Percentiles rank a stretch among this genome's conserved stretches.
These are phyloP conservation scores for Trypanosoma theileri DNA, from an alignment of 208 protist species.

Conservation along the genomic window DNA sequence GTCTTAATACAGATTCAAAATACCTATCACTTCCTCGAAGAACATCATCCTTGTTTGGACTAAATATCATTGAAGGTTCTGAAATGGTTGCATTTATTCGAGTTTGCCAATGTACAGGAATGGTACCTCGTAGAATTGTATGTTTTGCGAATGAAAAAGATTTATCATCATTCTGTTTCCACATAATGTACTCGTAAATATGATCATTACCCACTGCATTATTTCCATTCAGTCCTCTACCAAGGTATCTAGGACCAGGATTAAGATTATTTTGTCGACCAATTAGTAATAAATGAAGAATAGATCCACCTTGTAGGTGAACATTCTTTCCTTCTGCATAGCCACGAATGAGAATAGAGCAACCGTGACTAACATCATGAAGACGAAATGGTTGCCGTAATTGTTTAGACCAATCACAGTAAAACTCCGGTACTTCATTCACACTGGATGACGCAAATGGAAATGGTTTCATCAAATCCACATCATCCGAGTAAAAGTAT, in stretches of 20 bases:
- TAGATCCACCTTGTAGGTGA: constrained; percentile 37
- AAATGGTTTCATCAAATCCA: constrained; percentile 69
- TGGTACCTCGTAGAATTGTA: constrained; percentile 76
- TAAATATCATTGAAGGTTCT: constrained; percentile 85
- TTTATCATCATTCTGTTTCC: constrained; percentile 41
- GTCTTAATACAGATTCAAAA: constrained; percentile 59
- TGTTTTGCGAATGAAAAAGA: constrained; percentile 65
- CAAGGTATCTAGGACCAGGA: constrained; percentile 79
- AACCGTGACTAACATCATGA: constrained; percentile 35
- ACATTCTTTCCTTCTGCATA: constrained; percentile 60
- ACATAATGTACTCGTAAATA: constrained; percentile 85
- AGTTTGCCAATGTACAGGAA: constrained; percentile 85
- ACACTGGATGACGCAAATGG: constrained; percentile 43
- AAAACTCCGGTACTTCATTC: constrained; percentile 39
- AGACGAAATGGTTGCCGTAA: constrained; percentile 53
- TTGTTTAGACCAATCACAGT: constrained; percentile 77
- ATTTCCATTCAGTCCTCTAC: constrained; percentile 72
- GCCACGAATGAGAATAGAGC: constrained; percentile 71
- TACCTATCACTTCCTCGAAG: constrained; percentile 58
- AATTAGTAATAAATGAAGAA: constrained; percentile 63
- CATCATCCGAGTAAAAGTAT: constrained; percentile 85
- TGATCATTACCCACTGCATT: constrained; percentile 87
- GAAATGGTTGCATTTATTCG: constrained; percentile 63
- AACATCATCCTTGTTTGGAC: constrained; percentile 58
- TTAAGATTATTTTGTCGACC: constrained; percentile 81